Base-by-base conservation (phyloP, 2,329 filamentous ascomycete genomes). In the Alternaria postmessia region DNA sequence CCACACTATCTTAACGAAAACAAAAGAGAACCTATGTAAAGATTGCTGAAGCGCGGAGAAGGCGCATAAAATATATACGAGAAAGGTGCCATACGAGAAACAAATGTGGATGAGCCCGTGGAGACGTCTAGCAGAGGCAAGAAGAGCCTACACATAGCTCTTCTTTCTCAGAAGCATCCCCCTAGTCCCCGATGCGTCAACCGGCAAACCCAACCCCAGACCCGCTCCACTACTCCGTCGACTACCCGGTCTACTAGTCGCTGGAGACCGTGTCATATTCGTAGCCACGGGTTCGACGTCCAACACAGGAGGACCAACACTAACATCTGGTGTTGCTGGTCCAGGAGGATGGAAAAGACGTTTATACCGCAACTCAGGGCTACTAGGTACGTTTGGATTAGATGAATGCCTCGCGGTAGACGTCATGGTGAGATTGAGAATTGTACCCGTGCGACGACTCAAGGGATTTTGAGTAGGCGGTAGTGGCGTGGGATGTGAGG, bases 291-390 rank as follows among this genome's bases (percentile, higher is more conserved):
- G 49, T 14, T 51, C 54, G 3, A 34, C 28, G 20, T 43, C 49
- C 11, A 49, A 38, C 22, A 53, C 22, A 20, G 39, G 57, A 41
- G 60, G 61, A 24, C 42, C 67, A 14, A 59, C 53, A 48, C 48
- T 60, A 9, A 62, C 59, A 59, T 71, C 68, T 5, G 65, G 63
- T 3, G 63, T 64, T 12, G 66, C 62, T 2, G 64, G 63, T 1
- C 61, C 61, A 3, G 70, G 61, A 1, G 71, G 67, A 32, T 82
- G 80, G 58, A 82, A 82, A 0, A 82, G 65, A 5, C 72, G 71
- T 67, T 81, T 81, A 60, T 82, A 83, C 5, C 73, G 73, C 1
- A 74, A 59, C 55, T 81, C 80, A 2, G 80, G 78, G 1, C 75
- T 75, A 62, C 78, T 81, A 1, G 78, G 76, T 9, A 51, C 38